These are phyloP conservation scores for Larix sibirica DNA, from an alignment of 83 land plant genomes.

Conservation along the genomic window DNA sequence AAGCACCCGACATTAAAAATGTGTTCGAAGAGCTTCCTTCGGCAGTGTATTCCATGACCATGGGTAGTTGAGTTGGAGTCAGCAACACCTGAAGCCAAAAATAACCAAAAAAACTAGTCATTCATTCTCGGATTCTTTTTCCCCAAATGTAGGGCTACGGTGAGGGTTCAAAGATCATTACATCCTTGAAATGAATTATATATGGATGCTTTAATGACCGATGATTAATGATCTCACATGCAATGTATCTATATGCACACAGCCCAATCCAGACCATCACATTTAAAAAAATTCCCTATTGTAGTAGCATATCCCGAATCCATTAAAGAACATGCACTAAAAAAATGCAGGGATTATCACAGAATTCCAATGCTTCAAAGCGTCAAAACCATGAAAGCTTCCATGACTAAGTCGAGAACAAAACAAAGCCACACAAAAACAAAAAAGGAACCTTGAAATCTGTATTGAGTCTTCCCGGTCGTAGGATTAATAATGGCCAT, in stretches of 20 bases:
- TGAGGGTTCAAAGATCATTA: not conserved
- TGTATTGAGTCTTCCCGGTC: constrained; percentile 73
- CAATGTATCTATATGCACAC: constrained; percentile 57
- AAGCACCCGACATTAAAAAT: constrained; percentile 72
- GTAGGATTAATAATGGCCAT: constrained; percentile 81
- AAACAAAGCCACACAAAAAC: not conserved
- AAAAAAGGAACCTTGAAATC: constrained; percentile 74
- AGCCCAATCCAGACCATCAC: not conserved
- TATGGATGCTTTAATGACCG: constrained; percentile 55
- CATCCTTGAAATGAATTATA: constrained; percentile 66
- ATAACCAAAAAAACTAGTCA: not conserved
- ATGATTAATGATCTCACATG: constrained; percentile 63
- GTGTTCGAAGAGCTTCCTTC: constrained; percentile 71
- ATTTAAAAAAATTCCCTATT: no score
- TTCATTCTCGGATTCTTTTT: not conserved
- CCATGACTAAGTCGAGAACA: no score
- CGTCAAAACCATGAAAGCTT: no score
- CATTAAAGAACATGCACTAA: no score
- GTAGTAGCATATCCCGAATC: no score
- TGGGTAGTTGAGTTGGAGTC: constrained; percentile 69
- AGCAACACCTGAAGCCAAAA: constrained; percentile 48
- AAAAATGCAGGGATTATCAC: no score
- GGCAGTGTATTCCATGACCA: constrained; percentile 80
- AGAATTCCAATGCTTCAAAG: not conserved
- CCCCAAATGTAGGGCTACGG: no score